Evolutionary conservation across 805 yeast genomes (phyloP).

Genomic region (Wickerhamomyces strasburgensis): DNA sequence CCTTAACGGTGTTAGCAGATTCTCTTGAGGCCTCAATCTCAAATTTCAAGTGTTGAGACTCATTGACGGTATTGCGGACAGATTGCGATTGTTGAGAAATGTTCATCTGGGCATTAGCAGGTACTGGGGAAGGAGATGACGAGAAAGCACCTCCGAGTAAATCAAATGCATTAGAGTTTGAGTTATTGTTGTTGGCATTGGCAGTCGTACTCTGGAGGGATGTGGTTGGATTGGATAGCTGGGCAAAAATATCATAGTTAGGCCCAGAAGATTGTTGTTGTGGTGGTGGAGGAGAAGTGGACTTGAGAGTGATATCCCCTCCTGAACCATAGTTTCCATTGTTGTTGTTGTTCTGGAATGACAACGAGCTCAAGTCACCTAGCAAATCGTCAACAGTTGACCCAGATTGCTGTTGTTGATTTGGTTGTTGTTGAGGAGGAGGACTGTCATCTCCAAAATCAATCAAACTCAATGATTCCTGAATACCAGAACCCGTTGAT

Average conservation of each 20-base stretch:
- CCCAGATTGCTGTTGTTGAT: slow-evolving; percentile 30
- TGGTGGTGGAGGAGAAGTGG: slow-evolving; percentile 26
- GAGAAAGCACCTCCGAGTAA: slow-evolving; percentile 19
- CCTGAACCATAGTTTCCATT: slow-evolving; percentile 40
- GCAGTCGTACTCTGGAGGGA: slow-evolving; percentile 17
- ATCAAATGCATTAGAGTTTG: slow-evolving; percentile 14
- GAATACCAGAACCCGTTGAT: slow-evolving; percentile 26
- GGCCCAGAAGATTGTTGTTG: slow-evolving; percentile 20
- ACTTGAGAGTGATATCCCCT: slow-evolving; percentile 43
- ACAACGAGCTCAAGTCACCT: slow-evolving; percentile 62
- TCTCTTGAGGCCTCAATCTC: slow-evolving; percentile 38
- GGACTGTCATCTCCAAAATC: slow-evolving; percentile 58
- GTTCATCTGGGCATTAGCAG: slow-evolving; percentile 3
- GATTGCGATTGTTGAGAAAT: slow-evolving; percentile 14
- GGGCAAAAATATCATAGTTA: slow-evolving; percentile 23
- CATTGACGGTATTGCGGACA: slow-evolving; percentile 32
- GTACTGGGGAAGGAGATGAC: slow-evolving; percentile 8
- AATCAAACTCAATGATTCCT: slow-evolving; percentile 49
- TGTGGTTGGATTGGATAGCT: slow-evolving; percentile 16
- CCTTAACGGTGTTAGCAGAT: slow-evolving; percentile 34
- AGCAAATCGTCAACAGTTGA: slow-evolving; percentile 61
- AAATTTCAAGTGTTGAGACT: slow-evolving; percentile 44
- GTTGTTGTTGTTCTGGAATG: slow-evolving; percentile 27
- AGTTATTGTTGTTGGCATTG: slow-evolving; percentile 12
- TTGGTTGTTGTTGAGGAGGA: slow-evolving; percentile 18